Evolutionary conservation across 139 green algal species (phyloP), one percentile per base, ranked within the genome.

Genomic region (Closterium sp.): DNA sequence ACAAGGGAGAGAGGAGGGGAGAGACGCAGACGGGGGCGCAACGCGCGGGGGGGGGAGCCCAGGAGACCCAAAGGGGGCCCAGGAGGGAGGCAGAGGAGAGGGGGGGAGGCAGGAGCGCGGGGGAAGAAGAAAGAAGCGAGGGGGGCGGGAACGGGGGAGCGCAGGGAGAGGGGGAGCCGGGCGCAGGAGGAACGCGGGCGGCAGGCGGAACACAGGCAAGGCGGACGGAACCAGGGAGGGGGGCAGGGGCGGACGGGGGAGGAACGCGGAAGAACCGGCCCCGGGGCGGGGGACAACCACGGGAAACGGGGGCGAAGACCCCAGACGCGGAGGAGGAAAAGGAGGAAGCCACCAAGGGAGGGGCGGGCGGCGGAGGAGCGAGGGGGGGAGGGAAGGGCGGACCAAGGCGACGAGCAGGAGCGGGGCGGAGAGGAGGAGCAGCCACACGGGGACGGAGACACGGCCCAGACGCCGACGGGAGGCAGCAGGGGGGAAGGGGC

Each of bases 191-290:
- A 95, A 96, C 94, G 94, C 93, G 94, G 90, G 94, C 94, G 88
- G 93, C 90, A 95, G 38, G 92, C 91, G 33, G 95, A 96, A 96
- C 94, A 95, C 94, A 95, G 95, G 94, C 94, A 96, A 96, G 92
- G 95, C 92, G 64, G 90, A 91, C 9, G 88, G 10, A 83, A 21
- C 87, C 9, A 90, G 28, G n/a, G 12, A 81, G 9, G 12, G 12
- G 9, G 10, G 84, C 32, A 91, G 89, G 92, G 92, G 94, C 90
- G 90, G 87, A 95, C 90, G 94, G 94, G 94, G 95, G 92, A 89
- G 94, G 95, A 95, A 95, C 90, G 90, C 94, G 92, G 94, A 88
- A 94, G 92, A 94, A 95, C 91, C 92, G 95, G 87, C 92, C 94
- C 31, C 28, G 12, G 9, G 33, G 87, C 43, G 30, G 31, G 87